Base-by-base conservation (phyloP, 768 basidiomycete genomes). In the Rhodotorula diobovata region DNA sequence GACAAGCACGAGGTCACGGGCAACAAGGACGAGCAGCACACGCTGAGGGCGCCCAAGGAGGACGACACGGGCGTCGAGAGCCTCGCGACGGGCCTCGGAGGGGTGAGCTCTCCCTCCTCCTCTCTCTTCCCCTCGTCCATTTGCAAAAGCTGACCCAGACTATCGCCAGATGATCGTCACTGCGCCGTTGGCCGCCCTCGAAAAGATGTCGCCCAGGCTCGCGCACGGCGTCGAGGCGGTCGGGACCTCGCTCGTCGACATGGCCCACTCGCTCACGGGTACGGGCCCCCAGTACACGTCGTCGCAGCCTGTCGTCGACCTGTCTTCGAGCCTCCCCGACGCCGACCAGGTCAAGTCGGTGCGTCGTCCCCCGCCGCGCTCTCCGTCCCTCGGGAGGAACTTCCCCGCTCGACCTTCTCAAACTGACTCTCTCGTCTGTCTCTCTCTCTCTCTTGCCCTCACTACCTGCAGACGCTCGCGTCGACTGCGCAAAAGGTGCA, bases 171-270 rank as follows among this genome's bases (percentile, higher is more conserved):
- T 63, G 50, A 5, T 54, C 51, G 34, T 63, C 62, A 39, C n/a
- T 6, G 61, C 48, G 15, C 62, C 62, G 12, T 39, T 63, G 20
- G 39, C 62, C 39, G 62, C 51, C 12, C 35, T 63, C 51, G 62
- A 63, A 23, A 63, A 63, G 39, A 39, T 63, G 23, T 54, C 62
- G 62, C 62, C 62, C 16, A 6, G n/a, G 4, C 41, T 63, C 41
- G 62, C 62, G 2, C 62, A 63, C 51, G 23, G 34, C n/a, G n/a
- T 63, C 51, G 18, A 32, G n/a, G 5, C 5, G 21, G 62, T n/a
- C n/a, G 62, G 37, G 12, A 32, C 35, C 16, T 35, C 35, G 28
- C 37, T 63, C 51, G 50, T 15, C 28, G 30, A 39, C 32, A 9
- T 25, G 37, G 7, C 53, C 39, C 37, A 41, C 16, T 32, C 51